Evolutionary conservation across 208 protist genomes (phyloP).

Genomic region (Wallacemonas sp.): DNA sequence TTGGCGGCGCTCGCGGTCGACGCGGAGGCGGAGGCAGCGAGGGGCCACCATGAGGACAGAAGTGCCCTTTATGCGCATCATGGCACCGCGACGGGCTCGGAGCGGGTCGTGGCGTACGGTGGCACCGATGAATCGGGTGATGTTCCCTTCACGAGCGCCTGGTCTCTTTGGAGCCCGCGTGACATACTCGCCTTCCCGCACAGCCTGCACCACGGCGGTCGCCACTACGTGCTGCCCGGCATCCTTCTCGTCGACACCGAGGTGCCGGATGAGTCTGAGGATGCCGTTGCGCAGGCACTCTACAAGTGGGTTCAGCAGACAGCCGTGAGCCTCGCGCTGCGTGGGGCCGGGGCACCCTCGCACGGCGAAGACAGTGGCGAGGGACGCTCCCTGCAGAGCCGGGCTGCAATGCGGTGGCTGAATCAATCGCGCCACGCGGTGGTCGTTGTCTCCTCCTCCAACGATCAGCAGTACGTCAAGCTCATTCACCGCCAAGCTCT

Average conservation of each 20-base stretch:
- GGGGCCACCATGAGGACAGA: no score
- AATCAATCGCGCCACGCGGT: slow-evolving; percentile 22
- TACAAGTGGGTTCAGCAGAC: not conserved
- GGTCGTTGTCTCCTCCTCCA: slow-evolving; percentile 18
- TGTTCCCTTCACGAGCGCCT: not conserved
- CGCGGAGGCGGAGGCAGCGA: not conserved
- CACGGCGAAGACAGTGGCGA: not conserved
- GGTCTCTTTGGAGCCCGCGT: not conserved
- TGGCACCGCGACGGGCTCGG: no score
- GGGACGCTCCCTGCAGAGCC: no score
- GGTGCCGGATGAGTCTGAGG: not conserved
- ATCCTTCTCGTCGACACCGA: slow-evolving; percentile 15
- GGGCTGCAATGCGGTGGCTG: slow-evolving; percentile 11
- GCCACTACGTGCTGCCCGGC: slow-evolving; percentile 18
- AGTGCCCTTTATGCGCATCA: no score
- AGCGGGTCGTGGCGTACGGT: not conserved
- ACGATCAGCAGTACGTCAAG: slow-evolving; percentile 36
- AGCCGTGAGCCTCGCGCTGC: not conserved
- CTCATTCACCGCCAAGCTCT: slow-evolving; percentile 34
- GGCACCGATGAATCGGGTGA: no score
- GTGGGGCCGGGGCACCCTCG: not conserved
- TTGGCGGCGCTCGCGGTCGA: not conserved
- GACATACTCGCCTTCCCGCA: not conserved
- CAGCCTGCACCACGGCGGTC: not conserved
- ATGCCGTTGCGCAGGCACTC: not conserved